These are phyloP conservation scores for Russula lepida DNA, from an alignment of 768 basidiomycete species.

Conservation along the genomic window DNA sequence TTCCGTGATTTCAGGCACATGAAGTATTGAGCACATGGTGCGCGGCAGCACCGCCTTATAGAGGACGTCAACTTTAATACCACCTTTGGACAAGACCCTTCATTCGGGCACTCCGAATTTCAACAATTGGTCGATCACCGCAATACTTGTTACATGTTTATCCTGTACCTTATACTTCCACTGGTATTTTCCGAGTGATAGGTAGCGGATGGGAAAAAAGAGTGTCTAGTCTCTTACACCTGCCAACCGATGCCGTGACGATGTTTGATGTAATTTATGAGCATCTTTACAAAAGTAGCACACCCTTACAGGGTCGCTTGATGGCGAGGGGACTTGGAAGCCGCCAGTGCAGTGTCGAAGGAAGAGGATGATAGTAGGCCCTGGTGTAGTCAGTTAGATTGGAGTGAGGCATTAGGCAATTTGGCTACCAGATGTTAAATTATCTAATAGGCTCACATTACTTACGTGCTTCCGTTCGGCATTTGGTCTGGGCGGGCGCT, in stretches of 20 bases:
- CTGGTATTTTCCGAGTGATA: too few species aligned
- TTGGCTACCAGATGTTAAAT: too few species aligned
- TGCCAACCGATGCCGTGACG: neutral
- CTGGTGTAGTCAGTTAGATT: too few species aligned
- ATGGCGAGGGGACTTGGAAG: neutral
- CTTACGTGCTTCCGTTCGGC: neutral
- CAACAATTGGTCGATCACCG: neutral
- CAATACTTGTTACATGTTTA: neutral
- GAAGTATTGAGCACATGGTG: neutral
- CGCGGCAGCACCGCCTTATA: neutral
- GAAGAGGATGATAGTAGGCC: neutral
- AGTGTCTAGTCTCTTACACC: neutral
- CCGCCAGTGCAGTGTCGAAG: neutral
- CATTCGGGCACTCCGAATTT: neutral
- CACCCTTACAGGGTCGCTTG: neutral
- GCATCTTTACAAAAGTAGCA: neutral
- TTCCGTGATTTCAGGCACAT: neutral
- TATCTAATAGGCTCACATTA: neutral
- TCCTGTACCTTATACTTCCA: neutral
- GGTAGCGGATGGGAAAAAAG: neutral
- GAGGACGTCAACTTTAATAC: neutral
- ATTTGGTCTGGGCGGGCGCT: neutral
- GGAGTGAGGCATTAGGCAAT: too few species aligned
- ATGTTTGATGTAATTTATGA: neutral
- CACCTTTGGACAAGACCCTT: neutral